Evolutionary conservation across 2,329 filamentous ascomycete species (phyloP), one percentile per base, ranked within the genome.

Genomic region (Hypoxylon sp.): DNA sequence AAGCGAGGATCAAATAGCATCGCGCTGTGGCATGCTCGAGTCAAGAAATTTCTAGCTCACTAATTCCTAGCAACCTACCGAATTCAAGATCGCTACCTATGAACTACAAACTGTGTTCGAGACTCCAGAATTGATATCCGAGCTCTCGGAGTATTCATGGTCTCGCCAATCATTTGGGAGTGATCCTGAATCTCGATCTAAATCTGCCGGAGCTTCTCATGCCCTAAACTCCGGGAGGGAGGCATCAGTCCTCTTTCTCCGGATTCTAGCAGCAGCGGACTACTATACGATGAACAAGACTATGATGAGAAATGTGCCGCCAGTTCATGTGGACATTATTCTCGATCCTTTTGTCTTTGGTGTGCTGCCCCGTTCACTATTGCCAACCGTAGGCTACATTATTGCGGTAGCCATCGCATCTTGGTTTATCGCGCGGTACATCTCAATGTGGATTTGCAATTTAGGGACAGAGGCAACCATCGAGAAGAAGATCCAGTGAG

Each of bases 331-430:
- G 56, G 95, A 99, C 73, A 80, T 90, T 79, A 92, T 98, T 74
- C 87, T 99, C 23, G 96, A 98, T 79, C 94, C 94, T 0, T 98
- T 91, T 76, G 67, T 97, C 43, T 81, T 90, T 75, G 96, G 97
- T 81, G 76, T 94, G 14, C 84, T 98, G 57, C 96, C 96, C 11
- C 84, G 84, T 56, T 97, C 94, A 3, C 82, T 98, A 14, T 75
- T 91, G 21, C 90, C 92, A 19, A 95, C 91, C 1, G 88, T 87
- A 11, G 82, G 81, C 36, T 97, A 94, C 79, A 84, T 97, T 59
- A 74, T 85, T 3, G 71, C 87, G 2, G 85, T 97, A 59, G 88
- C 89, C n/a, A 67, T 80, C 25, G 70, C 77, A 38, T 82, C 82
- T 2, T 84, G 79, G 79, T 79, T 83, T 59, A 73, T 84, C n/a